Conservation (phyloP, 164 flowering plant genomes). For the Magnolia sinica region DNA sequence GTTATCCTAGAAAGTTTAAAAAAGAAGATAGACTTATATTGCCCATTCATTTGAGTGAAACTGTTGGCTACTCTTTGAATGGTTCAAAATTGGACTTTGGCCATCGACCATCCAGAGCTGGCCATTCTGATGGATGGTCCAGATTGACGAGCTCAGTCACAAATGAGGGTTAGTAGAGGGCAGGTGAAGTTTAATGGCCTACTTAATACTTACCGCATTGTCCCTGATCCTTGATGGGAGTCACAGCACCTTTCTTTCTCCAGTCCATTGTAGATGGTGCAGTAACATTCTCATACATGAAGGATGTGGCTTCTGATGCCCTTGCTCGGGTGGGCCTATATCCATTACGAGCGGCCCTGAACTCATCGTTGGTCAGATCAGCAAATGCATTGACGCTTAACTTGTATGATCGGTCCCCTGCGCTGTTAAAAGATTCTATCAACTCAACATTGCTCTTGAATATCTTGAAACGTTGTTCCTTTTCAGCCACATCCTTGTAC, state of each 20-base stretch:
- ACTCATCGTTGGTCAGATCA: conserved; percentile 32
- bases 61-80: too few species aligned
- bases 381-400: conserved; percentile 28
- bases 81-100: too few species aligned
- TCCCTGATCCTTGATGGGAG: conserved; percentile 20
- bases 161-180: too few species aligned
- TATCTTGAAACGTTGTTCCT: conserved; percentile 1
- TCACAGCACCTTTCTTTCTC: conserved; percentile 38
- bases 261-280: conserved; percentile 29
- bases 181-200: too few species aligned
- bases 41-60: too few species aligned
- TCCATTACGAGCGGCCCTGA: conserved; percentile 20
- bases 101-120: too few species aligned
- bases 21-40: too few species aligned
- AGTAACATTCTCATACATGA: conserved; percentile 12
- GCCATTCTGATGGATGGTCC: too few species aligned
- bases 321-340: neutral
- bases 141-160: too few species aligned
- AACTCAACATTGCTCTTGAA: neutral
- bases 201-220: conserved; percentile 19
- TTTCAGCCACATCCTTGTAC: neutral
- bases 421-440: neutral
- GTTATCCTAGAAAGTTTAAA: too few species aligned
- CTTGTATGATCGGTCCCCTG: conserved; percentile 4
- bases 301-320: neutral